These are phyloP conservation scores for Verbascum thapsus DNA, from an alignment of 257 asterid genomes.

Conservation along the genomic window DNA sequence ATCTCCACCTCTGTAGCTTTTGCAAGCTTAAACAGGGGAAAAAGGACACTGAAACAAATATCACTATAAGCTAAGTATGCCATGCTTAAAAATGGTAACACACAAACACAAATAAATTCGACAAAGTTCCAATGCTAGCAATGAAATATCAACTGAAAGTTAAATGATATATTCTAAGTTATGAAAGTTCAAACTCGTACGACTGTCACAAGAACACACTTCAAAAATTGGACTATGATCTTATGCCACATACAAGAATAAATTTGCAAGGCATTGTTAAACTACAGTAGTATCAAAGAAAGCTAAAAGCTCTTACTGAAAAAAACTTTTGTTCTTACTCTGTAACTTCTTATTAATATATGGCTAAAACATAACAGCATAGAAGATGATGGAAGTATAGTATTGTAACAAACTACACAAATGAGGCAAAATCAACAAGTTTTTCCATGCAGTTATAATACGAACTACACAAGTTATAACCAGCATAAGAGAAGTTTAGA, in stretches of 20 bases:
- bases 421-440: conserved; percentile 6
- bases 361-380: not conserved
- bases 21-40: conserved; percentile 24
- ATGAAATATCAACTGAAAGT: not conserved
- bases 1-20: conserved; percentile 23
- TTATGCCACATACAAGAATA: not conserved
- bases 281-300: not conserved
- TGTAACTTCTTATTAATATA: no score
- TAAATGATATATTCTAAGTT: not conserved
- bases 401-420: not conserved
- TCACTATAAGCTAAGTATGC: not conserved
- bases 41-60: conserved; percentile 16
- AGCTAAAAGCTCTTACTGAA: not conserved
- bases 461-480: no score
- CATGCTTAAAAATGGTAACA: not conserved
- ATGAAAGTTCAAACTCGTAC: not conserved
- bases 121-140: no score
- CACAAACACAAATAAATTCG: not conserved
- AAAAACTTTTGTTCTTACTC: no score
- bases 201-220: not conserved
- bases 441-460: no score
- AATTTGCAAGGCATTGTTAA: not conserved
- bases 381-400: not conserved
- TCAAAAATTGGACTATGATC: not conserved
- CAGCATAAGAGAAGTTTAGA: not conserved